phyloP scores from a whole-genome alignment of 2,329 filamentous ascomycete genomes.

The Tolypocladium nubicola region DNA sequence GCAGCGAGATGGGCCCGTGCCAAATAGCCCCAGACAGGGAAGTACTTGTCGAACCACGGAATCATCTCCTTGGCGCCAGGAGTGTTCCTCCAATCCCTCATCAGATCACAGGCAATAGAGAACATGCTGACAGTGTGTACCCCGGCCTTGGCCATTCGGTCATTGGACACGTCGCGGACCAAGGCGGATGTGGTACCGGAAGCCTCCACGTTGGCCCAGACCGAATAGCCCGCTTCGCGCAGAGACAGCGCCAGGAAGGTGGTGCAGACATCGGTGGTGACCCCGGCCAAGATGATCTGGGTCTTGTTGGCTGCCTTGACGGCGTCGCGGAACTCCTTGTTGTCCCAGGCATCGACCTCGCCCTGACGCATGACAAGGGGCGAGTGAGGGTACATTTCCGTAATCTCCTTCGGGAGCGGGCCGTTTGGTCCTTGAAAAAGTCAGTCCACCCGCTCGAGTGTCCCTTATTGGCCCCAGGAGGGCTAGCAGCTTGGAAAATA shows the following conservation, averaged over 20 bases:
- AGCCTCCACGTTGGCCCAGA: slow-evolving; percentile 64
- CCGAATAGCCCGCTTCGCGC: slow-evolving; percentile 58
- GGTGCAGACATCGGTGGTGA: slow-evolving; percentile 67
- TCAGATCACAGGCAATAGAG: slow-evolving; percentile 54
- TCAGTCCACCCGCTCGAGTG: background rate
- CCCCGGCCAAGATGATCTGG: slow-evolving; percentile 63
- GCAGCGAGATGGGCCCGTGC: slow-evolving; percentile 28
- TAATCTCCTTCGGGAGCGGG: background rate
- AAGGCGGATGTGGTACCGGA: slow-evolving; percentile 54
- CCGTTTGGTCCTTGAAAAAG: background rate
- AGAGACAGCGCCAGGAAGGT: slow-evolving; percentile 65
- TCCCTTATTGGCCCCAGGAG: background rate
- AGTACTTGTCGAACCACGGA: slow-evolving; percentile 53
- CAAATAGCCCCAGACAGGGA: slow-evolving; percentile 54
- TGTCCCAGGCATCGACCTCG: slow-evolving; percentile 72
- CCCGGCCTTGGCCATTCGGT: background rate
- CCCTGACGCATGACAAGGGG: slow-evolving; percentile 58
- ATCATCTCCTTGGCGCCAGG: slow-evolving; percentile 45
- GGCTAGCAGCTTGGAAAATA: background rate
- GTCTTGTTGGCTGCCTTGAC: slow-evolving; percentile 53
- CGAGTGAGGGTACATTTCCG: slow-evolving; percentile 48
- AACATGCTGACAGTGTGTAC: slow-evolving; percentile 24
- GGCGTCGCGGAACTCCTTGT: slow-evolving; percentile 54
- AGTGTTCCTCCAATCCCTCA: slow-evolving; percentile 56
- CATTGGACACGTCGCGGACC: background rate